A percentile compares a stretch with the other conserved stretches of the same genome.
Conservation (phyloP, 2,329 filamentous ascomycete species). For the Epichloe typhina region DNA sequence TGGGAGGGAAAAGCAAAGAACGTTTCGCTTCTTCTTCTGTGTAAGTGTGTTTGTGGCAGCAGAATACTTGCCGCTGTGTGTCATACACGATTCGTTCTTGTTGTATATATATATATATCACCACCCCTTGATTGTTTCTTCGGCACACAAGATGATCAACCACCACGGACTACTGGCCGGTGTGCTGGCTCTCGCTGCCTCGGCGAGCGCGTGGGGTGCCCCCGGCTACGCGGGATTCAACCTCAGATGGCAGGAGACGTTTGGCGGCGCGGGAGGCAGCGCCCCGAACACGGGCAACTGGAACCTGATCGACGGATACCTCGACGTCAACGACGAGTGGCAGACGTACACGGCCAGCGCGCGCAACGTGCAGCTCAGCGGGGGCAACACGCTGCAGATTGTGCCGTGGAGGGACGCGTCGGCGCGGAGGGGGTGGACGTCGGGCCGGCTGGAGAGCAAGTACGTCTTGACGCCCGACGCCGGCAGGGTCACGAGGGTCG, state of each 20-base stretch:
- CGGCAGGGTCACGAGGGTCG: slow-evolving; percentile 32
- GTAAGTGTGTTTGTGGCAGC: neutral
- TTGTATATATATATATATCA: neutral
- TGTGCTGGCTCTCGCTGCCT: slow-evolving; percentile 17
- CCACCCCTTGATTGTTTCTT: neutral
- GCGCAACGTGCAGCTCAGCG: slow-evolving; percentile 36
- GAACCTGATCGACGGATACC: slow-evolving; percentile 26
- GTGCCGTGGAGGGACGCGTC: slow-evolving; percentile 29
- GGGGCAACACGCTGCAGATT: slow-evolving; percentile 36
- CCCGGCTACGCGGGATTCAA: slow-evolving; percentile 27
- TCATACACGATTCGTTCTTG: neutral
- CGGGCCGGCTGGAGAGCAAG: slow-evolving; percentile 38
- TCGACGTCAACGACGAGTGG: slow-evolving; percentile 37
- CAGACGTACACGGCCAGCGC: slow-evolving; percentile 34
- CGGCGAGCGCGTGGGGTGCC: slow-evolving; percentile 23
- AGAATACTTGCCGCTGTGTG: neutral
- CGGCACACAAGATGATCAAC: slow-evolving; percentile 11
- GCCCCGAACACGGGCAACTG: slow-evolving; percentile 24
- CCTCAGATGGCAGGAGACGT: slow-evolving; percentile 30
- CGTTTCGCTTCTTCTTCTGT: slow-evolving; percentile 15
- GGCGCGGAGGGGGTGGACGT: slow-evolving; percentile 34
- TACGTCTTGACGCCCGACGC: slow-evolving; percentile 30
- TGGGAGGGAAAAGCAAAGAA: neutral
- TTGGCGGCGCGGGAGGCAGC: slow-evolving; percentile 23
- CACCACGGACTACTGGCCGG: slow-evolving; percentile 9